Base-by-base conservation (phyloP, 306 rosid genomes). In the Dryas alaskensis region DNA sequence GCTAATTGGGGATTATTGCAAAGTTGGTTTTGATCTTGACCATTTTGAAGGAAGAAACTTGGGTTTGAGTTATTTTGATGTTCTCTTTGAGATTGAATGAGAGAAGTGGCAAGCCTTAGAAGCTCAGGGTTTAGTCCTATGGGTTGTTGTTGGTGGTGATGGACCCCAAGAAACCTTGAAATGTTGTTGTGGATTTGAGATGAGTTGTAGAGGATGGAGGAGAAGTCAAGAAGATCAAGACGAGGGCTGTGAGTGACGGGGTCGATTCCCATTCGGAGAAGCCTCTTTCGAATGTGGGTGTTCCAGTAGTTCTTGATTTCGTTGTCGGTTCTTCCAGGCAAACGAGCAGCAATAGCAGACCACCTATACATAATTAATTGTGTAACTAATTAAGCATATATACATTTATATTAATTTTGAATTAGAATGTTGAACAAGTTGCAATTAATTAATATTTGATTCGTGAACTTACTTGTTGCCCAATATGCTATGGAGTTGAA, bases 241-340 rank as follows among this genome's bases (percentile, higher is more conserved):
- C 97, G 72, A 25, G 96, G 98, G 51, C 73, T 82, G 74, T 95
- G 99, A 4, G 99, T 95, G 4, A 92, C 97, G 0, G 99, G 99
- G 79, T 95, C 97, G 14, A 95, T 95, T 79, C 99, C 99, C 96
- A 92, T 95, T 64, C 92, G 80, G 47, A 95, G 81, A 48, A 95
- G 96, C 88, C 89, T 87, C 74, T 92, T 95, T 44, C 99, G 60
- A 13, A 95, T 92, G 90, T 95, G 91, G 0, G 99, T 95, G 90
- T 92, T 95, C 99, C 99, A 95, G 5, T 88, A 95, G 77, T 95
- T 95, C 44, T 95, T 95, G 50, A 95, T 95, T 78, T 95, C 99
- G 19, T 95, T 95, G 77, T 95, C 99, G 0, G 98, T 95, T 64
- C 99, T 90, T 81, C 98, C 99, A 0, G 99, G 97, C 78, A 95